Percentiles rank a stretch among this genome's conserved stretches.
Evolutionary conservation across 2,329 filamentous ascomycete species (phyloP).

Genomic region (Sphaerulina musiva): DNA sequence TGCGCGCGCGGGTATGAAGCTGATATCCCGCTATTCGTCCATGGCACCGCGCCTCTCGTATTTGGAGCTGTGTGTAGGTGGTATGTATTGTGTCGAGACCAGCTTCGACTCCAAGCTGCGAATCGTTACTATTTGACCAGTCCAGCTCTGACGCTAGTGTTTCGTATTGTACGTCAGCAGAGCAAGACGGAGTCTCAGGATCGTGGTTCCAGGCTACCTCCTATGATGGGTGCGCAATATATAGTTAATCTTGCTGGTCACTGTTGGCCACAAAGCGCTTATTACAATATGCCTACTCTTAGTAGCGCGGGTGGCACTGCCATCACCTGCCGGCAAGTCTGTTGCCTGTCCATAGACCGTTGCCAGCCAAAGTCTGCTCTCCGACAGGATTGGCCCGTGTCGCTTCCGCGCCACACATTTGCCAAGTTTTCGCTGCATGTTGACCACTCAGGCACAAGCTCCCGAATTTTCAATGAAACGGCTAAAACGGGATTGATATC

Average conservation of each 20-base stretch:
- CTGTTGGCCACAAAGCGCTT: background rate
- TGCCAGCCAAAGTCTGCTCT: background rate
- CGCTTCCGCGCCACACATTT: constrained; percentile 17
- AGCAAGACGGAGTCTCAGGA: constrained; percentile 1
- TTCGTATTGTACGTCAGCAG: constrained; percentile 4
- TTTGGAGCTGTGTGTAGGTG: background rate
- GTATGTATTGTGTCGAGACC: background rate
- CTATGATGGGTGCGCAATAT: no score
- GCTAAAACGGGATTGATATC: constrained; percentile 23
- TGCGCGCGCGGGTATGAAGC: background rate
- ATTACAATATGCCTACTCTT: background rate
- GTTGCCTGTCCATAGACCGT: background rate
- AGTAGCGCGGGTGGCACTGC: background rate
- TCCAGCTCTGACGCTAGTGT: background rate
- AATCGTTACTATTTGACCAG: constrained; percentile 7
- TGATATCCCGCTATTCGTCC: background rate
- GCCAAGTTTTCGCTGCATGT: constrained; percentile 16
- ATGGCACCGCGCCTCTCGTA: constrained; percentile 1
- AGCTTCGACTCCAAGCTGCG: background rate
- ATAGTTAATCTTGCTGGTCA: constrained; percentile 2
- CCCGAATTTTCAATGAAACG: constrained; percentile 17
- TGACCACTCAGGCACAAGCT: constrained; percentile 15
- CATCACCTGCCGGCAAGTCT: background rate
- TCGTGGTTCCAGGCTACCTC: background rate
- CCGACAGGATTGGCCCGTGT: background rate